A percentile compares a stretch with the other conserved stretches of the same genome.
Evolutionary conservation across 2,329 filamentous ascomycete genomes (phyloP).

Genomic region (Cercospora brassicicola): DNA sequence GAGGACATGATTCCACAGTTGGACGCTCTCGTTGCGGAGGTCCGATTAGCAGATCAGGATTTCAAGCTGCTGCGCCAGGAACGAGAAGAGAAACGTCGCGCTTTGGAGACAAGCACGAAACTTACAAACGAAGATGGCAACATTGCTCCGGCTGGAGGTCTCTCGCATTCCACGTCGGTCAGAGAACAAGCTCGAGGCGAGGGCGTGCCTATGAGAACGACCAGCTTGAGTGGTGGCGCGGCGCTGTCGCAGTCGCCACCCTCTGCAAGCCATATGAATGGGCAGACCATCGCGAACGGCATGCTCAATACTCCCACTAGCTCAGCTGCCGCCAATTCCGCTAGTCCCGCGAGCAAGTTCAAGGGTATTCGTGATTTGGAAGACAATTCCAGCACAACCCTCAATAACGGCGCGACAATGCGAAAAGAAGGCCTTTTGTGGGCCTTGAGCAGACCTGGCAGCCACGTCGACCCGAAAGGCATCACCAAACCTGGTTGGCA

Average conservation of each 20-base stretch:
- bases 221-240: conserved; percentile 26
- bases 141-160: conserved; percentile 30
- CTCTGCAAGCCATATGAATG: conserved; percentile 21
- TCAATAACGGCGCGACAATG: conserved; percentile 59
- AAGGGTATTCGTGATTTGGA: conserved; percentile 91
- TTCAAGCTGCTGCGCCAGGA: conserved; percentile 95
- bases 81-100: conserved; percentile 86
- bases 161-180: conserved; percentile 33
- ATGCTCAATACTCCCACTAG: conserved; percentile 28
- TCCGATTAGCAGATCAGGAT: conserved; percentile 92
- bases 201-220: conserved; percentile 25
- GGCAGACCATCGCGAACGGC: conserved; percentile 29
- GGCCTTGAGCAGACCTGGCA: conserved; percentile 88
- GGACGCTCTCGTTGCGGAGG: conserved; percentile 82
- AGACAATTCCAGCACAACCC: conserved; percentile 60
- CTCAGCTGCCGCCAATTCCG: conserved; percentile 18
- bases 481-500: conserved; percentile 98
- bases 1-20: conserved; percentile 84
- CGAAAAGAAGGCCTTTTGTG: conserved; percentile 92
- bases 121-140: conserved; percentile 36
- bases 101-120: conserved; percentile 83
- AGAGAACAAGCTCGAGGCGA: conserved; percentile 32
- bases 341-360: conserved; percentile 61
- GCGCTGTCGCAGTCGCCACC: conserved; percentile 36
- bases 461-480: conserved; percentile 91